phyloP scores from a whole-genome alignment of 2,329 filamentous ascomycete species.

The Trichophyton rubrum region DNA sequence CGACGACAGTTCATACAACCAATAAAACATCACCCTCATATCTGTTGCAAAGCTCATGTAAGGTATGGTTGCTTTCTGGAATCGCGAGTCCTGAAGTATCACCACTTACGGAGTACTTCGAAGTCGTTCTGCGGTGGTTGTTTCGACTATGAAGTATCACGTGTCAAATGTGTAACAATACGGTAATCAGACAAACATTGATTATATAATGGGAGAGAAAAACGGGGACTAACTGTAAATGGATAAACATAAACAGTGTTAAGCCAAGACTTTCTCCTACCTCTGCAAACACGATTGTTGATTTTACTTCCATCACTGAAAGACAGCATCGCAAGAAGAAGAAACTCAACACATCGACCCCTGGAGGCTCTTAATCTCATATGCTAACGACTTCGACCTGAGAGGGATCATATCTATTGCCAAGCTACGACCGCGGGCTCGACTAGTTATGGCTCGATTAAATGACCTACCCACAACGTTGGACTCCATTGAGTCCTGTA shows the following conservation, averaged over 20 bases:
- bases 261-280: background rate
- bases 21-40: background rate
- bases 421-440: background rate
- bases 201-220: background rate
- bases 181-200: background rate
- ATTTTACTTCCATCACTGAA: background rate
- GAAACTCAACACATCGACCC: background rate
- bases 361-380: background rate
- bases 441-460: conserved; percentile 34
- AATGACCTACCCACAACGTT: conserved; percentile 35
- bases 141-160: background rate
- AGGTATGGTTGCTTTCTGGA: background rate
- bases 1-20: background rate
- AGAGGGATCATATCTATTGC: background rate
- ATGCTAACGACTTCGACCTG: background rate
- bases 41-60: background rate
- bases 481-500: conserved; percentile 39
- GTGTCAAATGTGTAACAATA: background rate
- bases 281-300: background rate
- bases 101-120: background rate
- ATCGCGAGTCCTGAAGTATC: background rate
- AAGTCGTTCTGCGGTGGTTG: too few species aligned
- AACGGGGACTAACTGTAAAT: conserved; percentile 7
- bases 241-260: conserved; percentile 12
- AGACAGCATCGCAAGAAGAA: background rate